A percentile compares a stretch with the other conserved stretches of the same genome.
These are phyloP conservation scores for Ambrosia trifida DNA, from an alignment of 129 eudicot genomes.

Conservation along the genomic window DNA sequence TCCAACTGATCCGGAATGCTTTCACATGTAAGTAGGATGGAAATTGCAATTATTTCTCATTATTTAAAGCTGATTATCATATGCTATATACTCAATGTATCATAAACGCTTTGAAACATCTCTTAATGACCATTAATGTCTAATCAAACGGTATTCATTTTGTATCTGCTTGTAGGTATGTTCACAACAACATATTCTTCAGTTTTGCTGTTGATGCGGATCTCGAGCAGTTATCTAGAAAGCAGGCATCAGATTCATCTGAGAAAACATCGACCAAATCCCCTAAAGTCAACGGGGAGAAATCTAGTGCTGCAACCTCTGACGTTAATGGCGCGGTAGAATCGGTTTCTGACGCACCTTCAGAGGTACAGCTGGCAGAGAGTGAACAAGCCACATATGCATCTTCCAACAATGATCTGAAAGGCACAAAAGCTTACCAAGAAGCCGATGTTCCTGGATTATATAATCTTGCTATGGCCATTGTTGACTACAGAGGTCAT, in stretches of 20 bases:
- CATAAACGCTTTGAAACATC: not conserved
- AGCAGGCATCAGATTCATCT: slow-evolving; percentile 43
- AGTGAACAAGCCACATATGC: slow-evolving; percentile 99
- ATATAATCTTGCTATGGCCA: slow-evolving; percentile 98
- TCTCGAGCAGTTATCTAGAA: slow-evolving; percentile 77
- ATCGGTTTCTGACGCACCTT: slow-evolving; percentile 49
- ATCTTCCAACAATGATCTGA: slow-evolving; percentile 92
- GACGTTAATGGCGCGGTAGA: slow-evolving; percentile 46
- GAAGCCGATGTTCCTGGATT: slow-evolving; percentile 99
- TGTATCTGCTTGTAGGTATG: slow-evolving; percentile 63
- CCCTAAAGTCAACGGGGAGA: slow-evolving; percentile 41
- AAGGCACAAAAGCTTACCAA: slow-evolving; percentile 97
- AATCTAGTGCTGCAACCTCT: slow-evolving; percentile 25
- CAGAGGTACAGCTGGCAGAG: slow-evolving; percentile 86
- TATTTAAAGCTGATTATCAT: slow-evolving; percentile 8
- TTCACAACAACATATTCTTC: slow-evolving; percentile 99
- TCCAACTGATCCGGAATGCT: slow-evolving; percentile 99
- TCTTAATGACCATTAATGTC: not conserved
- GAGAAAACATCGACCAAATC: slow-evolving; percentile 37
- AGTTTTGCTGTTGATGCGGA: slow-evolving; percentile 99
- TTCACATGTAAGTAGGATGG: slow-evolving; percentile 81
- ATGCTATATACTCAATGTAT: not conserved
- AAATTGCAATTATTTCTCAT: not conserved
- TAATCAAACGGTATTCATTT: not conserved
- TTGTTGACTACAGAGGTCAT: slow-evolving; percentile 95